A percentile compares a stretch with the other conserved stretches of the same genome.
Conservation (phyloP, 1,139 yeast species). For the Blastobotrys petasosporus region DNA sequence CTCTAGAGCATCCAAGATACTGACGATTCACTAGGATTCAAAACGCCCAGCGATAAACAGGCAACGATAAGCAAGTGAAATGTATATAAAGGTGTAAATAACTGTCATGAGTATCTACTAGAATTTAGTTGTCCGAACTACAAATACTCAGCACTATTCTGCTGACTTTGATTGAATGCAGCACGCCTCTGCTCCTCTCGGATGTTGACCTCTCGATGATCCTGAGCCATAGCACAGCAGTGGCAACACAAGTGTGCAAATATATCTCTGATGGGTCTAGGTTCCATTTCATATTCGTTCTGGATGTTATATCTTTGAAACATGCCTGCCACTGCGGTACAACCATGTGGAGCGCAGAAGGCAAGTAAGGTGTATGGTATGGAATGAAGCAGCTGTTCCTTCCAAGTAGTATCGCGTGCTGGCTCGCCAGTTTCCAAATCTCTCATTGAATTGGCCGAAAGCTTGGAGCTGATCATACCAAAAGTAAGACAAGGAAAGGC, state of each 20-base stretch:
- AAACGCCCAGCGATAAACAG: constrained; percentile 21
- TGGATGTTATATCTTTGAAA: constrained; percentile 15
- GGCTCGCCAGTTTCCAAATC: not conserved
- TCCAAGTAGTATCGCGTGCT: not conserved
- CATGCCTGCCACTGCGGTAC: constrained; percentile 12
- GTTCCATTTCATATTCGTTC: constrained; percentile 15
- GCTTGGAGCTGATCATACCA: constrained; percentile 15
- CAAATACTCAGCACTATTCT: constrained; percentile 5
- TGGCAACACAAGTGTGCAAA: constrained; percentile 16
- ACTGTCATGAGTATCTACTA: not conserved
- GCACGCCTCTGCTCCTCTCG: constrained; percentile 14
- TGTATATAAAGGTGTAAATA: constrained; percentile 9
- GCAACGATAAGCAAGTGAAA: constrained; percentile 2
- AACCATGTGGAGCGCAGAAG: constrained; percentile 7
- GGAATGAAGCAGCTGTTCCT: constrained; percentile 11
- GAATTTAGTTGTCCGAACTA: not conserved
- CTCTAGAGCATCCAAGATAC: constrained; percentile 19
- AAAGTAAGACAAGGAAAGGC: constrained; percentile 18
- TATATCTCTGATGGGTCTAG: constrained; percentile 10
- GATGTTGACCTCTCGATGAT: constrained; percentile 19
- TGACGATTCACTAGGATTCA: no score
- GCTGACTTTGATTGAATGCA: constrained; percentile 7
- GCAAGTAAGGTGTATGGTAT: constrained; percentile 12
- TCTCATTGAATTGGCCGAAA: constrained; percentile 3
- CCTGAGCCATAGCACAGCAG: constrained; percentile 20